phyloP scores from a whole-genome alignment of 805 yeast species.

The Osmozyma mogii region DNA sequence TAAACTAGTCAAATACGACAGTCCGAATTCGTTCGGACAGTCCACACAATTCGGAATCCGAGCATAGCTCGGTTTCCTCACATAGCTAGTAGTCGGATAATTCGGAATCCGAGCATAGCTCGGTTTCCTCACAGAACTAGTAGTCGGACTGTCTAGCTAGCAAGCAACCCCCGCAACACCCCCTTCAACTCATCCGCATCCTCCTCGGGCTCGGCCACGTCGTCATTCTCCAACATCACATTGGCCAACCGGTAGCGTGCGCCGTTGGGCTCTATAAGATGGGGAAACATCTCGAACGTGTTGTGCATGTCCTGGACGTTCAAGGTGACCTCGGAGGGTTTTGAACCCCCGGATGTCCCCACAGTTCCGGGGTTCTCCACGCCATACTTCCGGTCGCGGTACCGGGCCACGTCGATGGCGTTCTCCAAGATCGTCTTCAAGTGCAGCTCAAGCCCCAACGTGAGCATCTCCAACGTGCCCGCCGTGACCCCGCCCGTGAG shows the following conservation, averaged over 20 bases:
- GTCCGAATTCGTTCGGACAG: no score
- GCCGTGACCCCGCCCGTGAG: slow-evolving; percentile 71
- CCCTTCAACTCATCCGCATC: slow-evolving; percentile 58
- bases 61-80: no score
- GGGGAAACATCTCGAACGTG: slow-evolving; percentile 57
- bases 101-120: no score
- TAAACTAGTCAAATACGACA: no score
- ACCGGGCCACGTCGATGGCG: slow-evolving; percentile 64
- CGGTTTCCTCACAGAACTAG: no score
- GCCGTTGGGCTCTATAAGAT: slow-evolving; percentile 60
- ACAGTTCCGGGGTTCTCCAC: slow-evolving; percentile 10
- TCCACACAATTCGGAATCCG: no score
- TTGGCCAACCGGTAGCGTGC: slow-evolving; percentile 44
- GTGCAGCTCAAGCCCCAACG: slow-evolving; percentile 77
- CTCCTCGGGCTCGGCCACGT: slow-evolving; percentile 8
- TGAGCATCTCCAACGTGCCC: slow-evolving; percentile 69
- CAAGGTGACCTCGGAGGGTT: slow-evolving; percentile 36
- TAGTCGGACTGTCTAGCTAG: no score
- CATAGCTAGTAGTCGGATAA: no score
- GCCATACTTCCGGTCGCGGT: slow-evolving; percentile 40
- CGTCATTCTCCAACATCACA: slow-evolving; percentile 52
- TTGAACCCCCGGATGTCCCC: slow-evolving; percentile 8
- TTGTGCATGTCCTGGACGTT: slow-evolving; percentile 63
- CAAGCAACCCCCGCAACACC: slow-evolving; percentile 61
- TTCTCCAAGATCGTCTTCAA: slow-evolving; percentile 66